Base-by-base conservation (phyloP, 176 grass and related monocot species). In the Elymus sibiricus region DNA sequence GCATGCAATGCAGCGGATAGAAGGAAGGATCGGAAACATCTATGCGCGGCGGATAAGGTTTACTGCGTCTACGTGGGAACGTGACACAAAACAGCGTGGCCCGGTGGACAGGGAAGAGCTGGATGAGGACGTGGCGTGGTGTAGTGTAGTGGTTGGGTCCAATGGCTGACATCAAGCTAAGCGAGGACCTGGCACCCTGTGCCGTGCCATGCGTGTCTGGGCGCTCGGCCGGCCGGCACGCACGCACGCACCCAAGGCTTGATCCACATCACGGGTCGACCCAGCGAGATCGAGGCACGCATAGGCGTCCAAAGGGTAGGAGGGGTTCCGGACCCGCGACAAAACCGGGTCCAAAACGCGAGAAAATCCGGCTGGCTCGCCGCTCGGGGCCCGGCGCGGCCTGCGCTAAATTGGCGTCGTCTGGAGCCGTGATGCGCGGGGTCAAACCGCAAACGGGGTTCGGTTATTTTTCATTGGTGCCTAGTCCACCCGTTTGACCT, bases 401-500 rank as follows among this genome's bases (percentile, higher is more conserved):
- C 83, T 49, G 83, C 84, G 55, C 31, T 86, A 65, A 2, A 56
- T 83, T 90, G 79, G 79, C 79, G 83, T 39, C 79, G 78, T 38
- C 67, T 70, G 32, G 70, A 58, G 40, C 46, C 46, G 39, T 42
- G 39, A 42, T 42, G 39, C 39, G 15, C 2, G 46, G 47, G 39
- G 39, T 16, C 27, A 3, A 32, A 17, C 13, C 16, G 16, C 28
- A 21, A 32, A 49, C 1, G 14, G 46, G 47, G 47, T 19, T 51
- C 47, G 47, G 15, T 51, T 51, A 15, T 17, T 53, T 5, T 53
- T n/a, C n/a, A n/a, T n/a, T 19, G 49, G 16, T 19, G 49, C 49
- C 29, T 64, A 63, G 42, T 58, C 13, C 32, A 37, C 67, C 46
- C 42, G 46, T 87, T 82, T 87, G 79, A 76, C 86, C 28, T 14